phyloP scores from a whole-genome alignment of 768 basidiomycete genomes.

The Hebeloma cylindrosporum region DNA sequence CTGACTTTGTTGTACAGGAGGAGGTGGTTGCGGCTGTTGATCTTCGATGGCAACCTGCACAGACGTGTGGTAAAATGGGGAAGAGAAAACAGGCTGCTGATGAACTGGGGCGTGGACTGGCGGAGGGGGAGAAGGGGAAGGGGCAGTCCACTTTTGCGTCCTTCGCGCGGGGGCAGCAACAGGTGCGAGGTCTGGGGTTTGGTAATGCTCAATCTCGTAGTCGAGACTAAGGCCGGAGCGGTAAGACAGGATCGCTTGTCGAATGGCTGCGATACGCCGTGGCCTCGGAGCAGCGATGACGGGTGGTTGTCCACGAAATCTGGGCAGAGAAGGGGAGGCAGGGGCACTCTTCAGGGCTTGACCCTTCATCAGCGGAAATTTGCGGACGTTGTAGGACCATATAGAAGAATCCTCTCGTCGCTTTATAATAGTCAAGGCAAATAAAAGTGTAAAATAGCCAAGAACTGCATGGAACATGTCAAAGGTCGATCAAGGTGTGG shows the following conservation, averaged over 20 bases:
- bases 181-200: slow-evolving; percentile 18
- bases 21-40: slow-evolving; percentile 19
- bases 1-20: slow-evolving; percentile 16
- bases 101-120: slow-evolving; percentile 13
- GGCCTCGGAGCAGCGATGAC: slow-evolving; percentile 47
- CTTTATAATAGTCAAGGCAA: slow-evolving; percentile 40
- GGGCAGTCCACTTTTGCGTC: too few species aligned
- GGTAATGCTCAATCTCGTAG: slow-evolving; percentile 51
- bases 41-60: slow-evolving; percentile 23
- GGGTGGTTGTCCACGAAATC: slow-evolving; percentile 37
- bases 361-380: slow-evolving; percentile 37
- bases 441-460: slow-evolving; percentile 52
- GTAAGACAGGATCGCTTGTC: slow-evolving; percentile 35
- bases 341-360: slow-evolving; percentile 35
- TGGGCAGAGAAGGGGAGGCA: slow-evolving; percentile 31
- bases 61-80: slow-evolving; percentile 29
- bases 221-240: slow-evolving; percentile 40
- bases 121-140: not conserved
- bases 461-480: slow-evolving; percentile 42
- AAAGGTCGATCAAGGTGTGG: slow-evolving; percentile 4
- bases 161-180: not conserved
- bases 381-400: slow-evolving; percentile 51
- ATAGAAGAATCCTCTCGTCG: slow-evolving; percentile 45
- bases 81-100: slow-evolving; percentile 14
- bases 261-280: slow-evolving; percentile 30